Base-by-base conservation (phyloP, 2,329 filamentous ascomycete species). In the Ascochyta koolunga region DNA sequence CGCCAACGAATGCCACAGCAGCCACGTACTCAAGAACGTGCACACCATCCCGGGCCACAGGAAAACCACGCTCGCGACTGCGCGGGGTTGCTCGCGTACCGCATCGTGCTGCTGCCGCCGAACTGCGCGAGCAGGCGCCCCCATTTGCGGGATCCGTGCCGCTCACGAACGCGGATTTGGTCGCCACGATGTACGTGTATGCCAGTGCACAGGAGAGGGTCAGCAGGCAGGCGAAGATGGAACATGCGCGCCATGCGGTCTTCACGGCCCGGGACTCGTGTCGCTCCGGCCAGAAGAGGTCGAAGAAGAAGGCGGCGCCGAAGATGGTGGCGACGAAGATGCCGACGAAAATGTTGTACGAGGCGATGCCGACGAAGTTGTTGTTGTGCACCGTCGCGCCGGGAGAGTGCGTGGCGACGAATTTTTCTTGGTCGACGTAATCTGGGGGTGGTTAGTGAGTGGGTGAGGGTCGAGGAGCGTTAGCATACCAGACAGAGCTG, bases 271-370 rank as follows among this genome's bases (percentile, higher is more conserved):
- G 65, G 4, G 74, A 78, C 56, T 86, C 83, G 9, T 75, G 67
- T 41, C 83, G 77, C 45, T 83, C 82, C 0, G 83, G 83, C 81
- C 82, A 86, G 72, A 85, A 84, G 3, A 86, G 78, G 63, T 86
- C 83, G 69, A 86, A 85, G 75, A 86, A 85, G 75, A 86, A 86
- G 0, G 79, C 83, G 0, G 79, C 78, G 19, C 83, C 83, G 61
- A 86, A 86, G 61, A 86, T 80, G 39, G 79, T 82, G 13, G 83
- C 83, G 8, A 85, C 79, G 16, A 79, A 82, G 27, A 86, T 76
- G 18, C 83, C 83, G 7, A 82, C 79, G 57, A 84, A 85, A 62
- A 86, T 84, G 64, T 86, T 85, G 73, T 80, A 86, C 1, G 79
- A 80, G 1, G 79, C 80, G 8, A 81, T 79, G 22, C 82, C 82